Evolutionary conservation across 768 basidiomycete species (phyloP).

Genomic region (Panellus pusillus): DNA sequence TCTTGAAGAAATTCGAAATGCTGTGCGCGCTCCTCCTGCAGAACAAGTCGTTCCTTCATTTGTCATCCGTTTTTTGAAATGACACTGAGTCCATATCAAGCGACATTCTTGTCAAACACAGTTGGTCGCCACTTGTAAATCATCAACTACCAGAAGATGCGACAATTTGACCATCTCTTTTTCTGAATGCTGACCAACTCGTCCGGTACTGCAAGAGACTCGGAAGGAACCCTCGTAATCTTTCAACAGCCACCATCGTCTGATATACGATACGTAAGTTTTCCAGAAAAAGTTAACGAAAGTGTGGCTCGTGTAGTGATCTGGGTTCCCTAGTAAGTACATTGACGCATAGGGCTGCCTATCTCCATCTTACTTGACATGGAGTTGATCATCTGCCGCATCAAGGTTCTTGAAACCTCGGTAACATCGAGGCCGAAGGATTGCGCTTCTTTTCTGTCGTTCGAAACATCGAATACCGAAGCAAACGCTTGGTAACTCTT

Average conservation of each 20-base stretch:
- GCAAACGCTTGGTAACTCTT: conserved; percentile 3
- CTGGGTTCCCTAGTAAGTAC: conserved; percentile 33
- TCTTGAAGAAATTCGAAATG: background rate
- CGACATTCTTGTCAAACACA: conserved; percentile 6
- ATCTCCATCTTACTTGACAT: conserved; percentile 27
- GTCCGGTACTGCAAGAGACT: background rate
- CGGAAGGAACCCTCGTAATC: background rate
- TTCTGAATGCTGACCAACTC: background rate
- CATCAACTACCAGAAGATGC: conserved; percentile 25
- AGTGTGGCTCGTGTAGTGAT: conserved; percentile 33
- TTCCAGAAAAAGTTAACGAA: conserved; percentile 34
- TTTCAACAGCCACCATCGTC: background rate
- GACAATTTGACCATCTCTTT: conserved; percentile 2
- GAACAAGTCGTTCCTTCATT: background rate
- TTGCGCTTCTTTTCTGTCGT: conserved; percentile 18
- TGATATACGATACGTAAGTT: conserved; percentile 13
- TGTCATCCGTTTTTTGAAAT: background rate
- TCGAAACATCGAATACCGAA: background rate
- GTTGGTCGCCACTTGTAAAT: conserved; percentile 22
- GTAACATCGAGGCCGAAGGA: conserved; percentile 11
- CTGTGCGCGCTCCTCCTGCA: conserved; percentile 5
- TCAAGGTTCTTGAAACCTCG: background rate
- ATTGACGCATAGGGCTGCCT: conserved; percentile 30
- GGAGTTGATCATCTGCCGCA: background rate
- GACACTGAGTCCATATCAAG: conserved; percentile 23